A percentile compares a stretch with the other conserved stretches of the same genome.
Conservation (phyloP, 768 basidiomycete genomes). For the Tricholoma saponaceum region DNA sequence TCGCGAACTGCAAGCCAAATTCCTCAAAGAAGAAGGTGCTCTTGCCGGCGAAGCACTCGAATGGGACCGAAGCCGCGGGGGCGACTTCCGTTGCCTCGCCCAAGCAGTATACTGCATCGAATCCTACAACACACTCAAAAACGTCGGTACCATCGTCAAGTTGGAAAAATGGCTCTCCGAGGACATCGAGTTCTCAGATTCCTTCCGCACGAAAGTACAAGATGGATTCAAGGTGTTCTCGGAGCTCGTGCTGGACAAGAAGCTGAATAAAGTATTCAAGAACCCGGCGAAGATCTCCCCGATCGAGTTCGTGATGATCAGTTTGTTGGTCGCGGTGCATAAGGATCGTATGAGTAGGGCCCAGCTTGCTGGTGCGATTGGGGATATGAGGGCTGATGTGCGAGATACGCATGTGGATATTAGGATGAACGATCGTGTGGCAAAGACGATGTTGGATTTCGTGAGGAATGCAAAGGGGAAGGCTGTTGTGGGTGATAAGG, state of each 20-base stretch:
- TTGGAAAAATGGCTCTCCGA: constrained; percentile 52
- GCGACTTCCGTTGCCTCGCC: constrained; percentile 55
- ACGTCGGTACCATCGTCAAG: constrained; percentile 30
- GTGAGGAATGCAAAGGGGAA: constrained; percentile 28
- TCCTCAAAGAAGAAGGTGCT: constrained; percentile 34
- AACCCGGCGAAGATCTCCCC: constrained; percentile 55
- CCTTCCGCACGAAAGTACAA: constrained; percentile 29
- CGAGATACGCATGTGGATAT: constrained; percentile 56
- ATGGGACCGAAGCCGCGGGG: constrained; percentile 44
- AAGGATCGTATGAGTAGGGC: constrained; percentile 33
- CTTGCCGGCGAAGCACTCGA: constrained; percentile 35
- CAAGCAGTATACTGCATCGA: constrained; percentile 50
- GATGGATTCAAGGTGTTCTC: constrained; percentile 46
- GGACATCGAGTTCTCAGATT: constrained; percentile 21
- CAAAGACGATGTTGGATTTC: constrained; percentile 50
- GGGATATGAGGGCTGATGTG: constrained; percentile 49
- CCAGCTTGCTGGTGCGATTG: constrained; percentile 42
- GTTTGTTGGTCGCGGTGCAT: constrained; percentile 46
- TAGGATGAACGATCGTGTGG: constrained; percentile 54
- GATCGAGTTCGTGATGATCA: constrained; percentile 60
- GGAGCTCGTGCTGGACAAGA: constrained; percentile 35
- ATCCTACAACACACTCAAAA: constrained; percentile 23
- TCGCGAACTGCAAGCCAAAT: constrained; percentile 44
- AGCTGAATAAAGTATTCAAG: constrained; percentile 33
- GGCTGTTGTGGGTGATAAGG: constrained; percentile 6